Evolutionary conservation across 495 filamentous ascomycete species (phyloP).

Genomic region (Entonaema liquescens): DNA sequence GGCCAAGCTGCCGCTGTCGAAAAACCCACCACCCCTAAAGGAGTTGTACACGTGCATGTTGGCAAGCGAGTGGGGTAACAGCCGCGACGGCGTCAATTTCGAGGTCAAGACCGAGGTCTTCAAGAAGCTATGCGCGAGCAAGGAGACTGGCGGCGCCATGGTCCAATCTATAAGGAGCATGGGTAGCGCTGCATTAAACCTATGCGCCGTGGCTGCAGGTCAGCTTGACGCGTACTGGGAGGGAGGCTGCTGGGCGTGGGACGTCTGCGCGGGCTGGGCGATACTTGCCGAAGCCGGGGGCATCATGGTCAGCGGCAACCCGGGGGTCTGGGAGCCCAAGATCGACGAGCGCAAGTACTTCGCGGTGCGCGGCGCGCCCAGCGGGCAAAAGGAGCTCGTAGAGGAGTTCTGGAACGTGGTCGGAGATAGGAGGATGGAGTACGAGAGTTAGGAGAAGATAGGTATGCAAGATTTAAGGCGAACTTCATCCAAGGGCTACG

Average conservation of each 20-base stretch:
- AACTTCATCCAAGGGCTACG: slow-evolving; percentile 21
- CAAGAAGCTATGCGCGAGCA: slow-evolving; percentile 68
- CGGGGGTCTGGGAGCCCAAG: slow-evolving; percentile 74
- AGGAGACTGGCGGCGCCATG: slow-evolving; percentile 77
- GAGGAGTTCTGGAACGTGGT: slow-evolving; percentile 80
- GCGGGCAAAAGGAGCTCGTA: slow-evolving; percentile 77
- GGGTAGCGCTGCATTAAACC: slow-evolving; percentile 84
- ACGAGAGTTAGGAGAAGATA: slow-evolving; percentile 44
- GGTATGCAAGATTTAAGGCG: background rate
- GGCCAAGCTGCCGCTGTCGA: slow-evolving; percentile 63
- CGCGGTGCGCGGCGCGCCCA: slow-evolving; percentile 71
- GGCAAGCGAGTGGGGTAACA: slow-evolving; percentile 79
- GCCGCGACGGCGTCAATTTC: slow-evolving; percentile 78
- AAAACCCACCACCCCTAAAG: slow-evolving; percentile 61
- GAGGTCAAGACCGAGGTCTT: slow-evolving; percentile 77
- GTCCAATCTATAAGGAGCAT: slow-evolving; percentile 79
- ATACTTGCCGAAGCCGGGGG: slow-evolving; percentile 88
- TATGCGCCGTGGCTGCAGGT: slow-evolving; percentile 82
- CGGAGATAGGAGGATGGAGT: slow-evolving; percentile 63
- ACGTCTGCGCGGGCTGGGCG: slow-evolving; percentile 91
- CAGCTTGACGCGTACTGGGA: slow-evolving; percentile 91
- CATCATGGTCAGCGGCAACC: slow-evolving; percentile 78
- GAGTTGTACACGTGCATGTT: slow-evolving; percentile 71
- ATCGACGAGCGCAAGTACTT: slow-evolving; percentile 84
- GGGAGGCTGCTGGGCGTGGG: slow-evolving; percentile 94